Evolutionary conservation across 2,329 filamentous ascomycete genomes (phyloP).

Genomic region (Colletotrichum agaves): DNA sequence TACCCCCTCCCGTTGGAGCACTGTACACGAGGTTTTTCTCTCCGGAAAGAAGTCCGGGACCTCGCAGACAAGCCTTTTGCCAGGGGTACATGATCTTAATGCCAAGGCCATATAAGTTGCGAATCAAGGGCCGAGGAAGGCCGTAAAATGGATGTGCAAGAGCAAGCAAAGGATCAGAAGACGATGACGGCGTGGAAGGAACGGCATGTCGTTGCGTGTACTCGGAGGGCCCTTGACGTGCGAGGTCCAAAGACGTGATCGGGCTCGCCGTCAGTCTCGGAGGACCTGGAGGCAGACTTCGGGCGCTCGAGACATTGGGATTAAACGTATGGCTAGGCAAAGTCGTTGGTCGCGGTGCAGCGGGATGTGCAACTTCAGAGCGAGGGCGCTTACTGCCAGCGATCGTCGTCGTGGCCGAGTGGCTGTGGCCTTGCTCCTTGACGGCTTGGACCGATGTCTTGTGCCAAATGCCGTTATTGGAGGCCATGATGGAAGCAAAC

Average conservation of each 20-base stretch:
- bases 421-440: conserved; percentile 49
- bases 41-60: conserved; percentile 72
- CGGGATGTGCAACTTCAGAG: conserved; percentile 18
- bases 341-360: conserved; percentile 15
- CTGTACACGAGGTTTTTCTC: conserved; percentile 80
- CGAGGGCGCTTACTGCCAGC: conserved; percentile 60
- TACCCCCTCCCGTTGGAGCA: conserved; percentile 81
- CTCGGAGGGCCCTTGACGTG: conserved; percentile 52
- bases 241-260: conserved; percentile 52
- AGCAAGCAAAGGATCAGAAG: conserved; percentile 65
- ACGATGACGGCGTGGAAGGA: conserved; percentile 63
- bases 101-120: conserved; percentile 74
- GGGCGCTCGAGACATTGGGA: conserved; percentile 50
- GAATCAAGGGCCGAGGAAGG: conserved; percentile 68
- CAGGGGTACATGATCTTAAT: conserved; percentile 81
- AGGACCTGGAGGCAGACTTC: conserved; percentile 46
- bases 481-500: conserved; percentile 47
- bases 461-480: conserved; percentile 56
- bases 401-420: conserved; percentile 52
- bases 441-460: conserved; percentile 63
- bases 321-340: conserved; percentile 33
- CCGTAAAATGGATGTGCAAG: conserved; percentile 72
- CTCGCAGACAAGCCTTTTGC: conserved; percentile 79
- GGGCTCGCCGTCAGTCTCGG: conserved; percentile 54
- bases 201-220: conserved; percentile 67